Evolutionary conservation across 805 yeast species (phyloP), one percentile per base, ranked within the genome.

Genomic region (Candida stauntonica): DNA sequence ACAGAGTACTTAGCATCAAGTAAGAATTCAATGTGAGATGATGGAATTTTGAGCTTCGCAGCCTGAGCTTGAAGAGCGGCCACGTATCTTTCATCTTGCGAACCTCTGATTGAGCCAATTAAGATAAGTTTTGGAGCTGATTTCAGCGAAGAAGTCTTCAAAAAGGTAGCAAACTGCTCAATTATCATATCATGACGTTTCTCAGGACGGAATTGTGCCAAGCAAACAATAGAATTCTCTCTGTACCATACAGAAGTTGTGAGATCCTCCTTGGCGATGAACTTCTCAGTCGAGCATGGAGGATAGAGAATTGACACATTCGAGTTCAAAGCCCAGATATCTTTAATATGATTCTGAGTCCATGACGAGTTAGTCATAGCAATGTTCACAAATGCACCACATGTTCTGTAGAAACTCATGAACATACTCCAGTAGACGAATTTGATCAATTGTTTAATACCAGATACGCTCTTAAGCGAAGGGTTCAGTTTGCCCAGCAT

Each of bases 121-220:
- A 94, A 69, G 2, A 84, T 72, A 17, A 93, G 61, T 24, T 71
- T 79, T 5, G 91, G 86, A 15, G 53, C 44, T 27, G 35, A 27
- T 7, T 26, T 33, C 20, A 29, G 36, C 23, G 21, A 18, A 21
- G 35, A 37, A 7, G 14, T 42, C 33, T 18, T 54, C 27, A 80
- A 48, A 50, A 80, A 86, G 37, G 68, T 62, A 5, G 77, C 64
- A 62, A 75, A 94, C 47, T 88, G 80, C 8, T 60, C 45, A 31
- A 93, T 61, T 4, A 88, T 73, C 36, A 93, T 64, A 18, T 63
- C 70, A 57, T 93, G 98, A 45, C 99, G 75, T 61, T 93, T 93
- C 58, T 93, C 99, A 2, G 96, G 93, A 42, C 99, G 76, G 63
- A 86, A 93, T 61, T 93, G 99, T 0, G 97, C 98, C 33, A 93